Base-by-base conservation (phyloP, 805 yeast species). In the Tetrapisispora pingtungensis region DNA sequence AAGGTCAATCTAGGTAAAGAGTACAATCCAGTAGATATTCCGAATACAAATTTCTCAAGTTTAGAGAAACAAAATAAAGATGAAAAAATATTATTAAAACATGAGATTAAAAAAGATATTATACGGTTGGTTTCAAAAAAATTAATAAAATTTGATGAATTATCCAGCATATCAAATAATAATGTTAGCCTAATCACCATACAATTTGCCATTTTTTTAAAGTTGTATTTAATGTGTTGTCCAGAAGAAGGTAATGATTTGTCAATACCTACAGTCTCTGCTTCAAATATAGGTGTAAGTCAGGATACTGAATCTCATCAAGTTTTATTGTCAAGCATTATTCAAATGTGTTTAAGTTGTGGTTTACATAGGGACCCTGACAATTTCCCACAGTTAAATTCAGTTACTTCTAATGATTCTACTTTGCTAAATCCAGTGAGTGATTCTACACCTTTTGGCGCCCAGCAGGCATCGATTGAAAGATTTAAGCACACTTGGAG, bases 311-410 rank as follows among this genome's bases (percentile, higher is more conserved):
- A 78, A 35, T 77, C 75, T 42, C 46, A 78, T 1, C 79, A 73
- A 51, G 73, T 77, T 5, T 71, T 74, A 44, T 58, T 73, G 12
- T 78, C 81, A 1, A 70, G 77, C 60, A 65, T 79, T 28, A 62
- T 79, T 15, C 85, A 80, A 53, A 78, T 81, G 82, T 84, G 81
- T 0, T 69, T 75, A 41, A 71, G 81, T 32, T 70, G 81, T 50
- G 89, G 88, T 0, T 55, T 81, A 19, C 80, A 81, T 55, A 69
- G 87, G 51, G 88, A 81, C 49, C 87, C 88, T 0, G 72, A 69
- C 36, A 66, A 66, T 31, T 76, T 77, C 49, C 69, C 71, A 8
- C 71, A 69, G 46, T 59, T 69, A 41, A 64, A 62, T 27, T 55
- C 58, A 12, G 55, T 57, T 35, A 35, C 35, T 3, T 28, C 47